Base-by-base conservation (phyloP, 2,329 filamentous ascomycete genomes). In the Phyllosticta paracitricarpa region DNA sequence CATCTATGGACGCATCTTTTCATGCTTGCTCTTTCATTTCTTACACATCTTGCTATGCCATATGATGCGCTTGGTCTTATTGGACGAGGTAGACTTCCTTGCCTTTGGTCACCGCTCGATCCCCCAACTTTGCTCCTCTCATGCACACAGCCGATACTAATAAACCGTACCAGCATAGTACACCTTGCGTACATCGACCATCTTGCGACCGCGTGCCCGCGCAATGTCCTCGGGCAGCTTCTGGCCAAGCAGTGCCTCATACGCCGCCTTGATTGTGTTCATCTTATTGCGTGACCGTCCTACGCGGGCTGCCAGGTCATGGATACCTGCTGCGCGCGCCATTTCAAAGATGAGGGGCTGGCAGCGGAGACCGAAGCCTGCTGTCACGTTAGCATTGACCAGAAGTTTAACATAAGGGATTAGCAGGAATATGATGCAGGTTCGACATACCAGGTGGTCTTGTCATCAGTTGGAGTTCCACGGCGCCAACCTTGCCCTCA, bases 261-360 rank as follows among this genome's bases (percentile, higher is more conserved):
- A 89, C 51, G 91, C 84, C 14, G 94, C 94, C 79, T 97, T 97
- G 77, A 96, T 89, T 19, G 92, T 90, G 80, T 99, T 99, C 91
- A 97, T 96, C 67, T 91, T 91, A 81, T 96, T 97, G 70, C 92
- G 85, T 64, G 90, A 90, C 54, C 93, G 88, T 48, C 87, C 86
- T 64, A 96, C 92, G 66, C 84, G 83, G 56, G 90, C 92, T 17
- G 91, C 84, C 35, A 99, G 83, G 73, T 99, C 94, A 65, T 87
- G 82, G 70, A 99, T 91, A 66, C 94, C 94, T 51, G 86, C 89
- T 56, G 87, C 86, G 65, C 91, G 88, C 71, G 89, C 92, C 80
- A 99, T 91, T 75, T 99, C 93, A 76, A 92, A 97, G 74, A 99
- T 93, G 66, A 91, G 84, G 72, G 89, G 85, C 68, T 96, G 91